These are phyloP conservation scores for Nakazawaea sp. DNA, from an alignment of 805 yeast species.

Conservation along the genomic window DNA sequence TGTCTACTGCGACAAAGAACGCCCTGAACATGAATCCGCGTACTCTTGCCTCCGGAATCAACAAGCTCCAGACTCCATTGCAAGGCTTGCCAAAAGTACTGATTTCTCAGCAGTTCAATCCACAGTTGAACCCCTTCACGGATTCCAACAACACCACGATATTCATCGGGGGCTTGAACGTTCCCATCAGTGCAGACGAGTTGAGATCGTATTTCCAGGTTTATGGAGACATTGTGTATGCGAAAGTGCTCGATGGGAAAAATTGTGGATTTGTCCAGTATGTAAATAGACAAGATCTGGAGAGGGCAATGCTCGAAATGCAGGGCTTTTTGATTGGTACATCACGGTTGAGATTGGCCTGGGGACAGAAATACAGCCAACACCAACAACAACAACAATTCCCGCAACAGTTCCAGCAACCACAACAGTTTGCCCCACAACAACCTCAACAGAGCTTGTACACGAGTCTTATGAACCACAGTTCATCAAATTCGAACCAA, in stretches of 20 bases:
- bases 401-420: conserved; percentile 8
- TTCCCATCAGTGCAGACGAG: conserved; percentile 54
- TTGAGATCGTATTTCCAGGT: conserved; percentile 51
- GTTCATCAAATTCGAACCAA: not conserved
- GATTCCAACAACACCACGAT: conserved; percentile 75
- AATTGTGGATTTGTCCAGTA: conserved; percentile 84
- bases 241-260: conserved; percentile 72
- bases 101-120: conserved; percentile 27
- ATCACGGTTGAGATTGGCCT: conserved; percentile 72
- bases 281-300: conserved; percentile 73
- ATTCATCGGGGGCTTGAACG: conserved; percentile 68
- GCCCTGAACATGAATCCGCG: not conserved
- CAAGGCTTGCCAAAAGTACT: conserved; percentile 13
- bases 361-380: conserved; percentile 54
- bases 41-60: not conserved
- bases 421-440: conserved; percentile 11
- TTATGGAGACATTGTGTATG: conserved; percentile 72
- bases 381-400: conserved; percentile 20
- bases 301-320: conserved; percentile 77
- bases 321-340: conserved; percentile 88
- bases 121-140: conserved; percentile 56
- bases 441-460: conserved; percentile 7
- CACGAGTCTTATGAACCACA: conserved; percentile 5
- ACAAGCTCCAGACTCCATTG: not conserved
- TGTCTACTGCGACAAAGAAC: conserved; percentile 53